Percentiles rank a stretch among this genome's conserved stretches.
Evolutionary conservation across 73 alveolate species (phyloP).

Genomic region (Effrenium voratum): DNA sequence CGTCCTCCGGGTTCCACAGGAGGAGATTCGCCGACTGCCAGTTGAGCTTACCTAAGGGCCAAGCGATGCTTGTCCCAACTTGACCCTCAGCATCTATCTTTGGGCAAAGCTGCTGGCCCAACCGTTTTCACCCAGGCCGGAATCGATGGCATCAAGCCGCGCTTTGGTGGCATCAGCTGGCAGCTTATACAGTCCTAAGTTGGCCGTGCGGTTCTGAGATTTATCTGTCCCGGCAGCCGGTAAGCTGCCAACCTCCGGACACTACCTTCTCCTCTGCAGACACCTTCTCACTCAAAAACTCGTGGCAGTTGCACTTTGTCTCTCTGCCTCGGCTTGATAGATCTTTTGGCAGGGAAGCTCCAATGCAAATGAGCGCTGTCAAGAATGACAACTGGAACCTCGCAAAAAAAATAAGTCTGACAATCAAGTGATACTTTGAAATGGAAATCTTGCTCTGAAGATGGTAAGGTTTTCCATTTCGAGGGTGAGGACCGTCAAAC

Average conservation of each 20-base stretch:
- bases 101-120: conserved; percentile 68
- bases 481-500: too few relatives aligned
- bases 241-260: conserved; percentile 8
- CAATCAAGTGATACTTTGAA: too few relatives aligned
- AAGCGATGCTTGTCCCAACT: neutral
- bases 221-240: neutral
- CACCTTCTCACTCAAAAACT: conserved; percentile 48
- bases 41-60: conserved; percentile 22
- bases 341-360: too few relatives aligned
- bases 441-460: too few relatives aligned
- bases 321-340: conserved; percentile 18
- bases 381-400: too few relatives aligned
- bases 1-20: conserved; percentile 71
- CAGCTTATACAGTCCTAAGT: conserved; percentile 45
- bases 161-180: conserved; percentile 86
- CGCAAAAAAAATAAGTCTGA: too few relatives aligned
- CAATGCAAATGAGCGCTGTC: too few relatives aligned
- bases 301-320: conserved; percentile 91
- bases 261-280: conserved; percentile 73
- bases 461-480: too few relatives aligned
- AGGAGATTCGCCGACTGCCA: conserved; percentile 73
- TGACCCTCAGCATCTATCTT: neutral
- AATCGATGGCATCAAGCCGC: conserved; percentile 66
- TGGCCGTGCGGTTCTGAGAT: neutral
- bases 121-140: conserved; percentile 82